phyloP scores from a whole-genome alignment of 192 early-diverging fungal species.

The Mortierella claussenii region DNA sequence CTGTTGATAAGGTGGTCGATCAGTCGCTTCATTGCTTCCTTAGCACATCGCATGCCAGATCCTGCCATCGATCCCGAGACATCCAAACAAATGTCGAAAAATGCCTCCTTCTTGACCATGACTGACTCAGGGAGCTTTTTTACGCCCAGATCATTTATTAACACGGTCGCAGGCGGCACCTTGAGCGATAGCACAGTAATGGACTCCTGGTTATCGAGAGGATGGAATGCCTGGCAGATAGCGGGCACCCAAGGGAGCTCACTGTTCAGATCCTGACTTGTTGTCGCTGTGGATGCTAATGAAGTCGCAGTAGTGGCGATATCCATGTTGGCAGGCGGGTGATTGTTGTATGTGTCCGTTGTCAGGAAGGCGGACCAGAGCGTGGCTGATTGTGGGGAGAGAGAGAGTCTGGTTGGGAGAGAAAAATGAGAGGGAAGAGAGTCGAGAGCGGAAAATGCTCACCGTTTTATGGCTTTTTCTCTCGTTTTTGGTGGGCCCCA shows the following conservation, averaged over 20 bases:
- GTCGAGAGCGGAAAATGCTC: not conserved
- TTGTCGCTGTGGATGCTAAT: no score
- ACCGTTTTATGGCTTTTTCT: not conserved
- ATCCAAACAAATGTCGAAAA: conserved; percentile 47
- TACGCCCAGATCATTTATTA: not conserved
- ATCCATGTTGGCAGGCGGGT: no score
- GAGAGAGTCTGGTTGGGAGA: no score
- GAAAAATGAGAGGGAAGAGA: not conserved
- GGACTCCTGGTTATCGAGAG: conserved; percentile 18
- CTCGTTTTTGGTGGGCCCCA: not conserved
- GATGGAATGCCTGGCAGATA: conserved; percentile 41
- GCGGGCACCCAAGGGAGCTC: not conserved
- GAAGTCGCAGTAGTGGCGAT: no score
- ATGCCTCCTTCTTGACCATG: conserved; percentile 16
- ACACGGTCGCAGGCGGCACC: conserved; percentile 5
- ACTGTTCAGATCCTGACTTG: not conserved
- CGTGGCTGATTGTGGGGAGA: no score
- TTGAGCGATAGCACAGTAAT: conserved; percentile 22
- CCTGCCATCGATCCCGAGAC: conserved; percentile 56
- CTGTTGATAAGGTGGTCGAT: conserved; percentile 33
- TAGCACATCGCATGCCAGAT: conserved; percentile 45
- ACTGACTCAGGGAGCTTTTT: not conserved
- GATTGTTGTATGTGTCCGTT: no score
- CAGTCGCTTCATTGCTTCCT: conserved; percentile 38
- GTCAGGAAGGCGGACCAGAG: no score